Evolutionary conservation across 2,329 filamentous ascomycete genomes (phyloP).

Genomic region (Ceratocystis ficicola): DNA sequence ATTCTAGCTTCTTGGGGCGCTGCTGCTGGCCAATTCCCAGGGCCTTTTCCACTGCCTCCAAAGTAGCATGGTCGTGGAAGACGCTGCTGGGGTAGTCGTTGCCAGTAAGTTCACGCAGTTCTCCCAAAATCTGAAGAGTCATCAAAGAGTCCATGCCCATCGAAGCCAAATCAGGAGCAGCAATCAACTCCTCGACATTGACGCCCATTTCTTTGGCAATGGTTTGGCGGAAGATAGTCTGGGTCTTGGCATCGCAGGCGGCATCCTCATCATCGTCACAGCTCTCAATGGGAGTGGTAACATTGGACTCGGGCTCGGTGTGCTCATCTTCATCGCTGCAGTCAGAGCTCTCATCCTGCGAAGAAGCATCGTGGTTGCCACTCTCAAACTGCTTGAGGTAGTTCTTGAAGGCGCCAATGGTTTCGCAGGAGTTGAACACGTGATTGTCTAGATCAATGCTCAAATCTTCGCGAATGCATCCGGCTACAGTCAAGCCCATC

Average conservation of each 20-base stretch:
- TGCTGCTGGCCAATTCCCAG: constrained; percentile 41
- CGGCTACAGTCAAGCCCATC: constrained; percentile 47
- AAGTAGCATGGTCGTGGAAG: constrained; percentile 47
- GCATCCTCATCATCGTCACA: constrained; percentile 36
- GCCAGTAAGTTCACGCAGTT: constrained; percentile 43
- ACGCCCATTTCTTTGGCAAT: constrained; percentile 62
- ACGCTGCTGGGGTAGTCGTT: constrained; percentile 47
- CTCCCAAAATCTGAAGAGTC: constrained; percentile 43
- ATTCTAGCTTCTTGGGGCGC: constrained; percentile 30
- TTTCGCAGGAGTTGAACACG: constrained; percentile 43
- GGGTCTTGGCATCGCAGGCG: constrained; percentile 21
- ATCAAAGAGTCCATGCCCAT: constrained; percentile 50
- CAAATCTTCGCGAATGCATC: constrained; percentile 45
- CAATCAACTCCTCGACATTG: constrained; percentile 49
- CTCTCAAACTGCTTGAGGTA: constrained; percentile 32
- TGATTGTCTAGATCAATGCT: constrained; percentile 43
- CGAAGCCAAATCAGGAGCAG: constrained; percentile 42
- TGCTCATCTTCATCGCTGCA: constrained; percentile 37
- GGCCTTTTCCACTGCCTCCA: constrained; percentile 53
- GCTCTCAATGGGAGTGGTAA: constrained; percentile 43
- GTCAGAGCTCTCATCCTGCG: constrained; percentile 29
- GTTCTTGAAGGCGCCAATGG: constrained; percentile 42
- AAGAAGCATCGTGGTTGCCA: constrained; percentile 22
- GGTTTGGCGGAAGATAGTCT: constrained; percentile 48
- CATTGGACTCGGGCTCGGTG: constrained; percentile 37